Evolutionary conservation across 106 monocot genomes (phyloP).

Genomic region (Iris macrosiphon): DNA sequence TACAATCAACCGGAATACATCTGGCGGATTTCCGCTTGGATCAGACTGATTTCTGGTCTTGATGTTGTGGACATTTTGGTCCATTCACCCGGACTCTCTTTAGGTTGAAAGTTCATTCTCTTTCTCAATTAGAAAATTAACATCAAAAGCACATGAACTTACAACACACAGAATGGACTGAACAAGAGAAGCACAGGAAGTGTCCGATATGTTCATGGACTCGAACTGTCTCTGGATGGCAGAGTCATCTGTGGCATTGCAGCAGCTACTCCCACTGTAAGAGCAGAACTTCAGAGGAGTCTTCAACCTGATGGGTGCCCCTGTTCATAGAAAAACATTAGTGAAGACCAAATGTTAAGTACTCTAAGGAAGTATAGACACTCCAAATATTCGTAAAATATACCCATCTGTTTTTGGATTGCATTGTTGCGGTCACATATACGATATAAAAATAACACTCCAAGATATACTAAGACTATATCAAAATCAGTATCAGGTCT

Average conservation of each 20-base stretch:
- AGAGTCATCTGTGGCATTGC: slow-evolving; percentile 50
- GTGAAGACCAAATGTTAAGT: not conserved
- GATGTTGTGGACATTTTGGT: too few relatives aligned
- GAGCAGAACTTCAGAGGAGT: slow-evolving; percentile 55
- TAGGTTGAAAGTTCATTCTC: not conserved
- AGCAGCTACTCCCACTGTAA: slow-evolving; percentile 75
- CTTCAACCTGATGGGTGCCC: slow-evolving; percentile 49
- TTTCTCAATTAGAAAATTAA: not conserved
- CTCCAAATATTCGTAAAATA: too few relatives aligned
- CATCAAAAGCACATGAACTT: slow-evolving; percentile 1
- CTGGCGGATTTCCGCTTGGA: too few relatives aligned
- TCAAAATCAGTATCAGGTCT: too few relatives aligned
- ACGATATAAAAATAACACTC: not conserved
- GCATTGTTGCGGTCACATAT: too few relatives aligned
- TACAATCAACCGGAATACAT: not conserved
- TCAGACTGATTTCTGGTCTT: too few relatives aligned
- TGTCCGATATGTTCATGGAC: slow-evolving; percentile 58
- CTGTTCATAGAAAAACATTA: slow-evolving; percentile 20
- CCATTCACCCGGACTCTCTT: too few relatives aligned
- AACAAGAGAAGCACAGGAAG: slow-evolving; percentile 41
- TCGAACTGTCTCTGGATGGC: slow-evolving; percentile 38
- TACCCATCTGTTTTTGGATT: too few relatives aligned
- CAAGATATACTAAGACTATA: too few relatives aligned
- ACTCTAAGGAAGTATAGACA: too few relatives aligned
- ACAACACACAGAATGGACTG: slow-evolving; percentile 54